Percentiles rank a stretch among this genome's conserved stretches.
Evolutionary conservation across 164 flowering plant species (phyloP).

Genomic region (Umbellularia californica): DNA sequence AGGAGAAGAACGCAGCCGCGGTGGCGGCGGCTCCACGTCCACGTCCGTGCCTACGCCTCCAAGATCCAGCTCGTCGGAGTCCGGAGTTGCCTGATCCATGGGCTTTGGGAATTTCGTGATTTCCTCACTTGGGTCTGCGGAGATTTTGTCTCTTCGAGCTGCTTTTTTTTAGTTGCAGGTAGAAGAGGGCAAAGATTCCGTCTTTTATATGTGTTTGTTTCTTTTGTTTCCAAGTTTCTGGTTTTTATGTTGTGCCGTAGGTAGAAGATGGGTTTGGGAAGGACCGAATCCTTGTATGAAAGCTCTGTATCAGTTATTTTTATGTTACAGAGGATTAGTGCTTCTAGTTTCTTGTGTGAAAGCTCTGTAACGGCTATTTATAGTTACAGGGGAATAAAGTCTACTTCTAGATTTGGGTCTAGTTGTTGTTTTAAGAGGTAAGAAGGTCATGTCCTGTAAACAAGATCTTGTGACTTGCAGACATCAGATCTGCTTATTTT

Average conservation of each 20-base stretch:
- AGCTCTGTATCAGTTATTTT: too few species aligned
- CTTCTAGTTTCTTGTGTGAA: too few species aligned
- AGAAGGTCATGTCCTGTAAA: too few species aligned
- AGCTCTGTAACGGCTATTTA: too few species aligned
- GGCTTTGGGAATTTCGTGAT: background rate
- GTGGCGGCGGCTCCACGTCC: background rate
- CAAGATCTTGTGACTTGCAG: too few species aligned
- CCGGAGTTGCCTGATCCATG: background rate
- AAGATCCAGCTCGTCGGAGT: too few species aligned
- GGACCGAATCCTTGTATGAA: background rate
- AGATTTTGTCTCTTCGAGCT: background rate
- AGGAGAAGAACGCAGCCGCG: background rate
- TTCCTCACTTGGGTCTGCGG: background rate
- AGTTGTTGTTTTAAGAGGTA: too few species aligned
- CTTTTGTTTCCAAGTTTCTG: background rate
- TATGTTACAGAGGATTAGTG: too few species aligned
- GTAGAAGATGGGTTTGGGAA: background rate
- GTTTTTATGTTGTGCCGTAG: too few species aligned
- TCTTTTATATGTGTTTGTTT: background rate
- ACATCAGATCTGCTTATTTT: too few species aligned
- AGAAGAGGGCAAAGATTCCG: background rate
- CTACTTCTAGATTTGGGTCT: too few species aligned
- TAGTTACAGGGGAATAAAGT: too few species aligned
- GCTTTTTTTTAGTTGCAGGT: background rate
- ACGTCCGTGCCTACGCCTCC: background rate